These are phyloP conservation scores for Trichoderma sp. DNA, from an alignment of 2,329 filamentous ascomycete genomes.

Conservation along the genomic window DNA sequence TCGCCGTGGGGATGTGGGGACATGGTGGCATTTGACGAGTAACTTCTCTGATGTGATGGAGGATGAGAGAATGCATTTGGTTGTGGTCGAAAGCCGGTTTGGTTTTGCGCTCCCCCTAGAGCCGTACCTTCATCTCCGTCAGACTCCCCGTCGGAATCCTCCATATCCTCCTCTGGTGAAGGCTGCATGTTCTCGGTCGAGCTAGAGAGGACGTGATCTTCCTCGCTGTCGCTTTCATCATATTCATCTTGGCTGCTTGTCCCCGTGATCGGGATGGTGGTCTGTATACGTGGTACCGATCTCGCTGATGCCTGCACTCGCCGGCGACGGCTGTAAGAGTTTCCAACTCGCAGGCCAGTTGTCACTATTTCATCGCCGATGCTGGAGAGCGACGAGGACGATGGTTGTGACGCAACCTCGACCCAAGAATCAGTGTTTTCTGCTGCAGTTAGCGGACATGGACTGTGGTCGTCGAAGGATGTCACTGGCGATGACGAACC, in stretches of 20 bases:
- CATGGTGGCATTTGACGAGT: slow-evolving; percentile 50
- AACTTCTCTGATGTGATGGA: slow-evolving; percentile 53
- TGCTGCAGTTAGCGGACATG: slow-evolving; percentile 38
- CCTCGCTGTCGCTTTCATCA: slow-evolving; percentile 88
- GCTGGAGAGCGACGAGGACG: slow-evolving; percentile 87
- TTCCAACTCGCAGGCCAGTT: slow-evolving; percentile 76
- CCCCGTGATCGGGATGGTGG: slow-evolving; percentile 42
- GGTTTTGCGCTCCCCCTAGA: slow-evolving; percentile 60
- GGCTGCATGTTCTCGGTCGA: slow-evolving; percentile 54
- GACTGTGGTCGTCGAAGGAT: neutral
- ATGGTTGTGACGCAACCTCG: slow-evolving; percentile 88
- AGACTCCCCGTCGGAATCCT: slow-evolving; percentile 41
- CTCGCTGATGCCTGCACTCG: slow-evolving; percentile 39
- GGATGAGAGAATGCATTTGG: slow-evolving; percentile 92
- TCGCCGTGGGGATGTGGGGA: slow-evolving; percentile 50
- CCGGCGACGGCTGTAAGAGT: slow-evolving; percentile 61
- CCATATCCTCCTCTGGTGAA: slow-evolving; percentile 39
- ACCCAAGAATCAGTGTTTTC: slow-evolving; percentile 90
- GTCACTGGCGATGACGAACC: slow-evolving; percentile 29
- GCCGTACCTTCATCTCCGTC: slow-evolving; percentile 80
- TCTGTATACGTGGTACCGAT: slow-evolving; percentile 40
- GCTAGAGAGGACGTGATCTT: slow-evolving; percentile 64
- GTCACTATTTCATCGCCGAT: slow-evolving; percentile 87
- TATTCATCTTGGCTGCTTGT: slow-evolving; percentile 90
- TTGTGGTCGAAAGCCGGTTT: slow-evolving; percentile 71